Base-by-base conservation (phyloP, 2,329 filamentous ascomycete species). In the Epichloe coenophiala region DNA sequence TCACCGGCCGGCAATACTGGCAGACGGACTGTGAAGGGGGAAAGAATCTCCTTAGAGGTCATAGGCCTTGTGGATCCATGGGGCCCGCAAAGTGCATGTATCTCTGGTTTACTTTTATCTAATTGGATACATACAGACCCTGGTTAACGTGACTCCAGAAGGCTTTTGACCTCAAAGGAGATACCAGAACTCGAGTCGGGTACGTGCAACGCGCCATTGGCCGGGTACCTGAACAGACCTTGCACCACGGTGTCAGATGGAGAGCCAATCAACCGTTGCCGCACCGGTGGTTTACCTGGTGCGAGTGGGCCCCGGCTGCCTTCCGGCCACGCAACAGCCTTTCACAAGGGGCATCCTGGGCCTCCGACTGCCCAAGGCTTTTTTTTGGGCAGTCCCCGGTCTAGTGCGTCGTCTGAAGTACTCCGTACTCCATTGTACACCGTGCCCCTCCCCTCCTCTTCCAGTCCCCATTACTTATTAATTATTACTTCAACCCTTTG, bases 171-270 rank as follows among this genome's bases (percentile, higher is more conserved):
- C 17, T 17, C 17, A 1, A 17, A 17, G 17, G 17, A 17, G 17
- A 17, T 21, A 6, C 23, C 23, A 23, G 27, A 27, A 27, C 27
- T 17, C 15, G 27, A 36, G 11, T 31, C 42, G 15, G 61, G 60
- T 51, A 63, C 60, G 48, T 33, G 27, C 27, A n/a, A 48, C 9
- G 46, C 17, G 45, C 54, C 21, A 65, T 65, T 65, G 63, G 63
- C 44, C 53, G 51, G 53, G 60, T 61, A 56, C 61, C 61, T 61
- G 61, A 58, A 9, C 48, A 46, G 35, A 33, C 41, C 19, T 43
- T 42, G 51, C 40, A 21, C 17, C 12, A 21, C 15, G 23, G 36
- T 11, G 3, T 21, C 27, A 5, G 11, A 12, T 17, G 21, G 13
- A 6, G 19, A 23, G 41, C 41, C 48, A 49, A 45, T 49, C 5